Conservation (phyloP, 2,329 filamentous ascomycete species). For the Dothiorella sarmentorum region DNA sequence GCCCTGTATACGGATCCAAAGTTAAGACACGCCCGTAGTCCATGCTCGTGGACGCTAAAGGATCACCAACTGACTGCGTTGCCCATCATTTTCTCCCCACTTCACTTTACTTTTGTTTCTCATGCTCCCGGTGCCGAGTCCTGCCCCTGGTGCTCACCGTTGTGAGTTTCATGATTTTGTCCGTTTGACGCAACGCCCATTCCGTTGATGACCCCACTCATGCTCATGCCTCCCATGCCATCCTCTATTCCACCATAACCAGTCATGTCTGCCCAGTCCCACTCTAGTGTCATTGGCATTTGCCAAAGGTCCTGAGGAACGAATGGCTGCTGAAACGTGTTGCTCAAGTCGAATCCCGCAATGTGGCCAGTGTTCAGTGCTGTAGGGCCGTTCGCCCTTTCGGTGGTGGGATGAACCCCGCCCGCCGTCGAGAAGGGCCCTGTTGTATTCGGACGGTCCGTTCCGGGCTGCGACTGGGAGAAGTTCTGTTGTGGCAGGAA, state of each 20-base stretch:
- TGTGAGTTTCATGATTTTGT: not conserved
- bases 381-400: conserved; percentile 5
- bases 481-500: conserved; percentile 9
- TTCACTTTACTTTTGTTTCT: not conserved
- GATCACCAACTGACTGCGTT: not conserved
- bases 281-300: conserved; percentile 93
- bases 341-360: conserved; percentile 1
- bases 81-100: not conserved
- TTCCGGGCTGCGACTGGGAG: conserved; percentile 1
- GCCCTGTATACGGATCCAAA: not conserved
- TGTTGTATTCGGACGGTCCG: not conserved
- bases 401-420: not conserved
- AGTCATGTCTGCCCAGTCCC: conserved; percentile 66
- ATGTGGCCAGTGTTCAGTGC: conserved; percentile 2
- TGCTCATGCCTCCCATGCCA: conserved; percentile 16
- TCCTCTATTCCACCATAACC: conserved; percentile 36
- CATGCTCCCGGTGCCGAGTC: not conserved
- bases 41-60: not conserved
- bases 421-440: not conserved
- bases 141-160: not conserved
- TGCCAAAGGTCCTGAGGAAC: conserved; percentile 92
- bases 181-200: not conserved
- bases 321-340: conserved; percentile 74
- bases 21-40: not conserved
- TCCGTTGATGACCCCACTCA: conserved; percentile 15